A percentile compares a stretch with the other conserved stretches of the same genome.
These are phyloP conservation scores for Fremontodendron californicum DNA, from an alignment of 345 rosid species.

Conservation along the genomic window DNA sequence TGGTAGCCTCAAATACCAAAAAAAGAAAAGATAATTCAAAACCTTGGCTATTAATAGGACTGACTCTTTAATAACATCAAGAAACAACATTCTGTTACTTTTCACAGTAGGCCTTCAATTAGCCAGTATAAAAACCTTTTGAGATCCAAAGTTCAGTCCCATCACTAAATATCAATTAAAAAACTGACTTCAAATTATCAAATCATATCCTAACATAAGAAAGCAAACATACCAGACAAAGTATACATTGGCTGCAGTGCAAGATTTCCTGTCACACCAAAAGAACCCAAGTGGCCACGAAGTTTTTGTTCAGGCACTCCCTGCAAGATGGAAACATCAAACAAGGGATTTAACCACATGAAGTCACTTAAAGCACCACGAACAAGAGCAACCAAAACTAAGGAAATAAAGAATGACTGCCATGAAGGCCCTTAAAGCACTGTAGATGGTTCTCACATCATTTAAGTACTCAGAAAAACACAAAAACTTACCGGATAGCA, in stretches of 20 bases:
- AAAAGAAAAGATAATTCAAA: background rate
- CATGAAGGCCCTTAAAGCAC: background rate
- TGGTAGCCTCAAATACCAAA: background rate
- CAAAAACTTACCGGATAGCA: slow-evolving; percentile 79
- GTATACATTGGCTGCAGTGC: slow-evolving; percentile 99
- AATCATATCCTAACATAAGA: background rate
- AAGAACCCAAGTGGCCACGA: slow-evolving; percentile 87
- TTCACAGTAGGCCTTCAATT: slow-evolving; percentile 5
- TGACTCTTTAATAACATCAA: background rate
- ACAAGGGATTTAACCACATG: slow-evolving; percentile 3
- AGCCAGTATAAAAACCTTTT: background rate
- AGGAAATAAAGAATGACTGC: background rate
- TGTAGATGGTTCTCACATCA: background rate
- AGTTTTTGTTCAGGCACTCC: slow-evolving; percentile 98
- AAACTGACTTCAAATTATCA: background rate
- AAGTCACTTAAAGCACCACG: background rate
- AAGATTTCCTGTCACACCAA: slow-evolving; percentile 96
- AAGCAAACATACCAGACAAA: slow-evolving; percentile 60
- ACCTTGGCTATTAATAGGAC: background rate
- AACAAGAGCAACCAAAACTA: background rate
- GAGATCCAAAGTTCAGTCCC: background rate
- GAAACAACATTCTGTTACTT: background rate
- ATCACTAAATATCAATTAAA: background rate
- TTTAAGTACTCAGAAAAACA: background rate
- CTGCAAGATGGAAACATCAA: slow-evolving; percentile 39